Base-by-base conservation (phyloP, 1,139 yeast species). In the Meyerozyma athensensis region DNA sequence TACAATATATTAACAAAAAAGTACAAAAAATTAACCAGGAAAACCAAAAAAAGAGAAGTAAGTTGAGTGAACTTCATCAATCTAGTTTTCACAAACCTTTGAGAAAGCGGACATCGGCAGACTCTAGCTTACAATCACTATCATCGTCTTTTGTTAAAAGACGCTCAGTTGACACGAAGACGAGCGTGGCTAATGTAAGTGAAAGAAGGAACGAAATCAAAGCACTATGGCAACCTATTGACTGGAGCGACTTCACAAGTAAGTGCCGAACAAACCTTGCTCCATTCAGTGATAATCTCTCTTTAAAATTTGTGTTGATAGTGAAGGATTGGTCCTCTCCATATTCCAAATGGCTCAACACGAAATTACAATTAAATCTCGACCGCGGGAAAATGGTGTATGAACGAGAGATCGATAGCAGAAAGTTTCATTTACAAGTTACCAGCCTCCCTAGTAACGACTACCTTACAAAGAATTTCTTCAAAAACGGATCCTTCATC, bases 321-420 rank as follows among this genome's bases (percentile, higher is more conserved):
- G 74, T 71, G 5, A 76, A 72, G 41, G 56, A 71, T 42, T 72
- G 77, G 76, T 36, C 52, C 4, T 47, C 56, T 7, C 50, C 63
- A 5, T 65, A 62, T 42, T 67, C 77, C 2, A 66, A 63, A 44
- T 74, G 80, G 80, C 56, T 74, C 32, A 59, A 61, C 26, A 62
- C 62, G 3, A 72, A 72, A 45, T 52, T 74, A 13, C 47, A 51
- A 7, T 51, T 74, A 30, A 51, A 50, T 35, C 52, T 59, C 2
- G 61, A 66, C 42, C 41, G 43, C 7, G 57, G 54, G n/a, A 50
- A 48, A 35, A 41, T 47, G 22, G 48, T 57, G 10, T 70, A 68
- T 42, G 61, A 58, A 33, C 54, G 54, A 26, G 33, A 38, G 3
- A 46, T 62, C 2, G 37, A 43, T 6, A 50, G 53, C 19, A 59